These are phyloP conservation scores for Rhynchosporium secalis DNA, from an alignment of 2,329 filamentous ascomycete species.

Conservation along the genomic window DNA sequence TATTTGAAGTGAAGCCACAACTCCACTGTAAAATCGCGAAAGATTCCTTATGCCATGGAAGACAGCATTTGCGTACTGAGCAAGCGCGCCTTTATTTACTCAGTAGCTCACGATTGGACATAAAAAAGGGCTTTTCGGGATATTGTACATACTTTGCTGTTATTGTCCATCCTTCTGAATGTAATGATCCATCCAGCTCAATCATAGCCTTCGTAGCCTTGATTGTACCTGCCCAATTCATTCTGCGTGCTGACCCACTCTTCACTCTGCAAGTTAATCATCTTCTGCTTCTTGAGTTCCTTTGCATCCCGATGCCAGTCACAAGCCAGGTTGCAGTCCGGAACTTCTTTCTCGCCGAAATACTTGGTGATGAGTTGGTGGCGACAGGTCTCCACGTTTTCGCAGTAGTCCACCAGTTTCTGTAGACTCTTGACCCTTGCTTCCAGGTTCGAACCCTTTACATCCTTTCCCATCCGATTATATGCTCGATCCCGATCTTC, in stretches of 20 bases:
- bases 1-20: background rate
- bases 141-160: slow-evolving; percentile 17
- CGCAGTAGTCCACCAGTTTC: slow-evolving; percentile 77
- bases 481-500: slow-evolving; percentile 79
- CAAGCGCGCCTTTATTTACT: background rate
- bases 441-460: slow-evolving; percentile 44
- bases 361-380: slow-evolving; percentile 75
- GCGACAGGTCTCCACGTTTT: slow-evolving; percentile 70
- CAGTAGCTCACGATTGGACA: background rate
- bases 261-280: slow-evolving; percentile 56
- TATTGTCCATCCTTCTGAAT: background rate
- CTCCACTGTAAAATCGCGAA: too few relatives aligned
- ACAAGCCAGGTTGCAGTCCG: slow-evolving; percentile 71
- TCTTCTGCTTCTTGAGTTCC: slow-evolving; percentile 58
- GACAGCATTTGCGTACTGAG: background rate
- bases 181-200: slow-evolving; percentile 22
- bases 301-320: slow-evolving; percentile 73
- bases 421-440: slow-evolving; percentile 63
- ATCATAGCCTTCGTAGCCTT: slow-evolving; percentile 52
- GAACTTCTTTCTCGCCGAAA: slow-evolving; percentile 65
- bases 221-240: slow-evolving; percentile 57
- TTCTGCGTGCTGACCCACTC: slow-evolving; percentile 65
- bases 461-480: slow-evolving; percentile 51
- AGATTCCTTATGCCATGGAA: too few relatives aligned
- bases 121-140: background rate